phyloP scores from a whole-genome alignment of 2,329 filamentous ascomycete genomes.

The Tolypocladium endophyticum region DNA sequence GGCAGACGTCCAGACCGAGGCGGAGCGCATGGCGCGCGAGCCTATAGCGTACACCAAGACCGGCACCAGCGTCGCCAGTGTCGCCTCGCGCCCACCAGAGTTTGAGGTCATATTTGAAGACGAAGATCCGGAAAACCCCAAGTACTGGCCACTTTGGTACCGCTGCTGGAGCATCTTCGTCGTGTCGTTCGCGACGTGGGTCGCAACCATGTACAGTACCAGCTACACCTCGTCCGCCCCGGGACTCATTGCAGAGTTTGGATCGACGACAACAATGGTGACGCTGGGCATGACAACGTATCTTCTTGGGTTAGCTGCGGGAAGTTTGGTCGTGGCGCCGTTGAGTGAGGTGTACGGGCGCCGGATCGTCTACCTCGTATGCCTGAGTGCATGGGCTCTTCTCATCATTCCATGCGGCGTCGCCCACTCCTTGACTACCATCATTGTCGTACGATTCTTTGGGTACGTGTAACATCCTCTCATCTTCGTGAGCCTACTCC shows the following conservation, averaged over 20 bases:
- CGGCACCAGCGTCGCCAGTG: conserved; percentile 29
- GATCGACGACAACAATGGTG: conserved; percentile 46
- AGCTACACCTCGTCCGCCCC: conserved; percentile 65
- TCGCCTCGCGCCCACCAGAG: conserved; percentile 37
- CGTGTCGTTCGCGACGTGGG: conserved; percentile 36
- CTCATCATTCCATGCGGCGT: conserved; percentile 64
- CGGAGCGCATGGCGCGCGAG: conserved; percentile 28
- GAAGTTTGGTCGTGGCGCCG: conserved; percentile 64
- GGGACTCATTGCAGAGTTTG: conserved; percentile 59
- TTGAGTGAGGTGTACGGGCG: conserved; percentile 62
- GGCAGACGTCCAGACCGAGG: conserved; percentile 24
- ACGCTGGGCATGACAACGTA: conserved; percentile 73
- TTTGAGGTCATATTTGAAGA: conserved; percentile 67
- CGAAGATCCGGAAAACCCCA: conserved; percentile 53
- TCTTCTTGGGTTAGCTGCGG: conserved; percentile 61
- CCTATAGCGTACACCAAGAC: conserved; percentile 33
- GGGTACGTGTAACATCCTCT: conserved; percentile 31
- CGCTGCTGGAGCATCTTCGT: conserved; percentile 31
- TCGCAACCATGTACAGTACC: conserved; percentile 63
- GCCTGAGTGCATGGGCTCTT: conserved; percentile 53
- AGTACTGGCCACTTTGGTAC: conserved; percentile 52
- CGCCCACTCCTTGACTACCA: conserved; percentile 53
- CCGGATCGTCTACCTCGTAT: conserved; percentile 56
- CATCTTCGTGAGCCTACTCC: not conserved
- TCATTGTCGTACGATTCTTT: conserved; percentile 67